phyloP scores from a whole-genome alignment of 495 filamentous ascomycete genomes.

The Penicillium desertorum region DNA sequence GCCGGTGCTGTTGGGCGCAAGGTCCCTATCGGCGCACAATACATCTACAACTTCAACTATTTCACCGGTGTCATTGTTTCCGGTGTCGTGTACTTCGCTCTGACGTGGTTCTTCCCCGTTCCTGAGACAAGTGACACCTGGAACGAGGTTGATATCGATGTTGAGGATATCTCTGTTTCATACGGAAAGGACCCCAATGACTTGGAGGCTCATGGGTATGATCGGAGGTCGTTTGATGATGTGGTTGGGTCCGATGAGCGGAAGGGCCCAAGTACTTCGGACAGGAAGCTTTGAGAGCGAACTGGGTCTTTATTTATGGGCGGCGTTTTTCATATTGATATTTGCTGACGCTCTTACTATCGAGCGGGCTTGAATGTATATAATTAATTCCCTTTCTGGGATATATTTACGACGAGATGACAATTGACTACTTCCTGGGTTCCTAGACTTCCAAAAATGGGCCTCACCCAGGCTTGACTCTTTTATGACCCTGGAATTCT shows the following conservation, averaged over 20 bases:
- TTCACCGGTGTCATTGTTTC: conserved; percentile 81
- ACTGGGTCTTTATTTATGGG: background rate
- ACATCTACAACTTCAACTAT: conserved; percentile 90
- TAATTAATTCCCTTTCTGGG: background rate
- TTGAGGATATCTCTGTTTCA: conserved; percentile 37
- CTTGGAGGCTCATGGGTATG: conserved; percentile 21
- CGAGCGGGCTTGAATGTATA: background rate
- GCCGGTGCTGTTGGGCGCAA: conserved; percentile 73
- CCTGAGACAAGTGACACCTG: conserved; percentile 72
- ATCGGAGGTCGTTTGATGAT: conserved; percentile 16
- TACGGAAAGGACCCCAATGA: conserved; percentile 42
- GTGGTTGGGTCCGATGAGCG: conserved; percentile 18
- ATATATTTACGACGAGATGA: conserved; percentile 5
- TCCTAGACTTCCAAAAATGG: background rate
- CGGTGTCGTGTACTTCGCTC: conserved; percentile 59
- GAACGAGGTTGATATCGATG: conserved; percentile 76
- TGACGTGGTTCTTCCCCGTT: conserved; percentile 69
- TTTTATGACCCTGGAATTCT: background rate
- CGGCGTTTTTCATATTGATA: background rate
- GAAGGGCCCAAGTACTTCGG: conserved; percentile 18
- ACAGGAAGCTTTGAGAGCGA: conserved; percentile 16
- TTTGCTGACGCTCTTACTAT: background rate
- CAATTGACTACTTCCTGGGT: background rate
- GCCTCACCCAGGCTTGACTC: background rate
- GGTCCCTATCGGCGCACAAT: conserved; percentile 74